Evolutionary conservation across 2,329 filamentous ascomycete species (phyloP).

Genomic region (Escovopsis sp.): DNA sequence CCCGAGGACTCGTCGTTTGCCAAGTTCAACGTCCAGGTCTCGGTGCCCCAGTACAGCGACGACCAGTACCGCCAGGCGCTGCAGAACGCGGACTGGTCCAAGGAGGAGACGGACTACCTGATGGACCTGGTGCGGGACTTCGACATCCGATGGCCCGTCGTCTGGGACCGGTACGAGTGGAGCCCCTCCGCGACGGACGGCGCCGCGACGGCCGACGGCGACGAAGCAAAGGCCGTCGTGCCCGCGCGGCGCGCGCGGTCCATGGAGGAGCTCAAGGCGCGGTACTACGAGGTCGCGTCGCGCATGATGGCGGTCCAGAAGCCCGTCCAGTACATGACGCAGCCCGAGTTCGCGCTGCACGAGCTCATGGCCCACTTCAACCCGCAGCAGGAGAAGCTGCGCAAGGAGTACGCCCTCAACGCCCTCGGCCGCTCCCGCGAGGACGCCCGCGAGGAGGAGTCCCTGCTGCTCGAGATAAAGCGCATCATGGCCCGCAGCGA

Average conservation of each 20-base stretch:
- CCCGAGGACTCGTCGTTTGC: slow-evolving; percentile 54
- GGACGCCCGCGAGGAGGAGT: slow-evolving; percentile 84
- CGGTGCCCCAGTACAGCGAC: slow-evolving; percentile 69
- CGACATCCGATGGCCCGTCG: slow-evolving; percentile 79
- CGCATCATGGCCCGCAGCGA: slow-evolving; percentile 80
- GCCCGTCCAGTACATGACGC: slow-evolving; percentile 74
- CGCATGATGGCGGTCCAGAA: slow-evolving; percentile 70
- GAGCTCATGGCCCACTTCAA: slow-evolving; percentile 82
- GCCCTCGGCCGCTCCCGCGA: slow-evolving; percentile 68
- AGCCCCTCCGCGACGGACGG: slow-evolving; percentile 30
- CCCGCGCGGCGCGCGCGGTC: slow-evolving; percentile 42
- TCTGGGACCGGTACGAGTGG: slow-evolving; percentile 87
- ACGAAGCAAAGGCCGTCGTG: slow-evolving; percentile 39
- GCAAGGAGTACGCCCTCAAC: slow-evolving; percentile 74
- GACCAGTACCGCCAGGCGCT: slow-evolving; percentile 72
- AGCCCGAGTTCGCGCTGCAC: slow-evolving; percentile 67
- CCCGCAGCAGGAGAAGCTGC: slow-evolving; percentile 57
- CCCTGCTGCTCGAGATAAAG: slow-evolving; percentile 76
- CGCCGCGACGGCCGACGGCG: slow-evolving; percentile 29
- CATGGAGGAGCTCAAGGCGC: slow-evolving; percentile 80
- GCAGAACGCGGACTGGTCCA: slow-evolving; percentile 66
- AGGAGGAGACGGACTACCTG: slow-evolving; percentile 87
- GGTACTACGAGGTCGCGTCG: slow-evolving; percentile 79
- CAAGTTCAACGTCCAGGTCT: slow-evolving; percentile 74
- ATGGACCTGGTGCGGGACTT: slow-evolving; percentile 61